Evolutionary conservation across 225 moss, liverwort and hornwort genomes (phyloP), one percentile per base, ranked within the genome.

Genomic region (Straminergon stramineum): DNA sequence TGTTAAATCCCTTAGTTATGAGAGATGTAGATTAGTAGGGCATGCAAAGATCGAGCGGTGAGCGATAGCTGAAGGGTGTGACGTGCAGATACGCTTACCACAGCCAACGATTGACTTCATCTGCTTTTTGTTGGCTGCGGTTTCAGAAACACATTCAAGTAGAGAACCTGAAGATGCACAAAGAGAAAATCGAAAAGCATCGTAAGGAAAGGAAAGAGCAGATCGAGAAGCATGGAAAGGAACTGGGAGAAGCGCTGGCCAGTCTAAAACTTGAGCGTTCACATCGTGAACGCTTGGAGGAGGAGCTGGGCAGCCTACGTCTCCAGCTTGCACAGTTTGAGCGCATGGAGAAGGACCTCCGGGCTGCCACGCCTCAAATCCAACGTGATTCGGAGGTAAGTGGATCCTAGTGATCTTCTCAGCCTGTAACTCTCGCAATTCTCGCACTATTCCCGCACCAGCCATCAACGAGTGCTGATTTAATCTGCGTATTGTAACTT

Each of bases 81-180:
- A 37, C 68, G 21, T 45, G 77, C 34, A 61, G 81, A 66, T 30
- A 74, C 34, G 58, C 64, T 41, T 52, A 34, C 23, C 79, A 57
- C 79, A n/a, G 39, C 57, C 57, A 79, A 12, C n/a, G 27, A 79
- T n/a, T 80, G 28, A 58, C 39, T 55, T 37, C 55, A 88, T 78
- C 51, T 85, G 19, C 27, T 41, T 89, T 89, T 66, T 82, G 37
- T 65, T 84, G 87, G 41, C 45, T 61, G n/a, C 89, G 61, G 41
- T 86, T 81, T 24, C 64, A 94, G 93, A 93, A 93, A 87, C 81
- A 90, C 81, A 84, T 78, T 65, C 94, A 92, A 77, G 91, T 86
- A 51, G 92, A 93, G 92, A 91, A 93, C 61, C 28, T 91, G 82
- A 93, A 91, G 90, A 53, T 91, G 88, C 94, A 92, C 81, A 93